These are phyloP conservation scores for Penicillium malachiteum DNA, from an alignment of 495 filamentous ascomycete genomes.

Conservation along the genomic window DNA sequence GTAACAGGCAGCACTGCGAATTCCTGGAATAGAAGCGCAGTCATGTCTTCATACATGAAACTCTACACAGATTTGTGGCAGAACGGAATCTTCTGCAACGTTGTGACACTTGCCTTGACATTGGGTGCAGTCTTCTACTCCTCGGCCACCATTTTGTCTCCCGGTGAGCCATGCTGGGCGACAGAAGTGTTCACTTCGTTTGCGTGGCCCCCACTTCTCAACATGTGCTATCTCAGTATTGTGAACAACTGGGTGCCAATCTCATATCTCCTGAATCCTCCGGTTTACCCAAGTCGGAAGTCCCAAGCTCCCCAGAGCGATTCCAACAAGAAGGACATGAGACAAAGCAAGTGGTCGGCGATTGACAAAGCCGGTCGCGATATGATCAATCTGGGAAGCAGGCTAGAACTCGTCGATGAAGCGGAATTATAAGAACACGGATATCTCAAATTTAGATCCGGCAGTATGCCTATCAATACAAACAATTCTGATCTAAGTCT, in stretches of 20 bases:
- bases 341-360: background rate
- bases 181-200: conserved; percentile 17
- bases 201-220: conserved; percentile 31
- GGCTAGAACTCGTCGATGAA: background rate
- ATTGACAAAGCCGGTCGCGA: background rate
- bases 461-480: background rate
- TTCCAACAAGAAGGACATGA: too few relatives aligned
- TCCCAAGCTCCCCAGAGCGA: background rate
- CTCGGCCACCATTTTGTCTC: background rate
- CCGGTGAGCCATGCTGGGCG: background rate
- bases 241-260: conserved; percentile 28
- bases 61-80: conserved; percentile 19
- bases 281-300: conserved; percentile 11
- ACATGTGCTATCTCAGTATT: conserved; percentile 25
- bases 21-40: conserved; percentile 20
- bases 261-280: conserved; percentile 26
- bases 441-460: background rate
- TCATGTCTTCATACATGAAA: conserved; percentile 9
- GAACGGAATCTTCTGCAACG: conserved; percentile 25
- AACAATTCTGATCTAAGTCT: background rate
- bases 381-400: background rate
- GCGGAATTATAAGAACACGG: background rate
- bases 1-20: conserved; percentile 39
- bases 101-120: conserved; percentile 17
- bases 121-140: conserved; percentile 13